Evolutionary conservation across 2,329 filamentous ascomycete genomes (phyloP).

Genomic region (Chaetothyriales sp.): DNA sequence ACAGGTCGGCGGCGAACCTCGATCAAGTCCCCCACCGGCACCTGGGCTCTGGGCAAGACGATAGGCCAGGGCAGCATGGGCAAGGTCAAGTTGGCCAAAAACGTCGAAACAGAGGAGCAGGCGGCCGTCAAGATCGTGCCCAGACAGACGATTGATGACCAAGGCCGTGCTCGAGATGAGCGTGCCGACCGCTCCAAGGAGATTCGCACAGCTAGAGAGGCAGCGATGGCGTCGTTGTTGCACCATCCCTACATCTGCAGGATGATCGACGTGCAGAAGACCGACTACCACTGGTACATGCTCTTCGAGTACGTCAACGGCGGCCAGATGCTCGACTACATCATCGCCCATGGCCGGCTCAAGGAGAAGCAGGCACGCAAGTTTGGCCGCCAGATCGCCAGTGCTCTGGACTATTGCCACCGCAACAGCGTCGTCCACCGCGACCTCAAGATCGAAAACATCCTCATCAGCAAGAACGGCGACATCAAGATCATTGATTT

Average conservation of each 20-base stretch:
- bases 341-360: slow-evolving; percentile 91
- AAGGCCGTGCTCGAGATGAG: slow-evolving; percentile 57
- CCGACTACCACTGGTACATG: slow-evolving; percentile 99
- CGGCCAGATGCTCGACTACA: slow-evolving; percentile 98
- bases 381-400: slow-evolving; percentile 93
- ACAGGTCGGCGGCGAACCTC: slow-evolving; percentile 52
- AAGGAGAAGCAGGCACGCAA: slow-evolving; percentile 98
- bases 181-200: slow-evolving; percentile 93
- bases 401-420: slow-evolving; percentile 92
- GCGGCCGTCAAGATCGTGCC: slow-evolving; percentile 97
- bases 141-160: slow-evolving; percentile 73
- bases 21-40: slow-evolving; percentile 76
- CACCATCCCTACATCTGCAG: slow-evolving; percentile 93
- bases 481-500: slow-evolving; percentile 99
- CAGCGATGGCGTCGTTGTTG: slow-evolving; percentile 85
- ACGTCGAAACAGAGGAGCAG: slow-evolving; percentile 80
- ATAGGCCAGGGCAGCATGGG: slow-evolving; percentile 98
- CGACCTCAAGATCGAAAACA: slow-evolving; percentile 97
- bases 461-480: slow-evolving; percentile 94
- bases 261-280: slow-evolving; percentile 86
- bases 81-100: slow-evolving; percentile 90
- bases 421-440: slow-evolving; percentile 96
- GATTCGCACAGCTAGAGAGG: slow-evolving; percentile 83
- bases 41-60: slow-evolving; percentile 91
- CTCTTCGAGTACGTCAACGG: slow-evolving; percentile 98